Percentiles rank a stretch among this genome's conserved stretches.
These are phyloP conservation scores for Aureobasidium lini DNA, from an alignment of 2,329 filamentous ascomycete genomes.

Conservation along the genomic window DNA sequence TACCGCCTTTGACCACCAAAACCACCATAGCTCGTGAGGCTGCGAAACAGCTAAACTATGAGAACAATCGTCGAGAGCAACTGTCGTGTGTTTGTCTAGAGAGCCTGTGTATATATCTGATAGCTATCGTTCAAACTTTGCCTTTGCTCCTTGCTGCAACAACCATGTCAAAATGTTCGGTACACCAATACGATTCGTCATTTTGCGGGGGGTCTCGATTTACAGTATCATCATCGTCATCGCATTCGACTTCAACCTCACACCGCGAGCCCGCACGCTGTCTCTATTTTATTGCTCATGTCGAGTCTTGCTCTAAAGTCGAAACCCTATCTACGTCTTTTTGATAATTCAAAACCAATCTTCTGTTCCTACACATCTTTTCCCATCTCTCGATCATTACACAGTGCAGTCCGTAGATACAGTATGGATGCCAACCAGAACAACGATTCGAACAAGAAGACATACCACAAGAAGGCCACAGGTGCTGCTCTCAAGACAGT, in stretches of 20 bases:
- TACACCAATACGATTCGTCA: background rate
- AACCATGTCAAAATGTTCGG: background rate
- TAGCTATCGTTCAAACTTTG: background rate
- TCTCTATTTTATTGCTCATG: background rate
- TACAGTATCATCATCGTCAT: background rate
- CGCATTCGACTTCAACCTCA: background rate
- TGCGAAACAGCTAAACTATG: too few relatives aligned
- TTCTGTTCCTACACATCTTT: background rate
- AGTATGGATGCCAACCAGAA: conserved; percentile 38
- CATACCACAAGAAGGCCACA: conserved; percentile 63
- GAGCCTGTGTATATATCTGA: background rate
- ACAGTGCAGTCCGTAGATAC: background rate
- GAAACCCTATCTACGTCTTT: background rate
- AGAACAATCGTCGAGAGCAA: background rate
- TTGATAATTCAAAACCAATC: background rate
- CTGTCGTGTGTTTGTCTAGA: background rate
- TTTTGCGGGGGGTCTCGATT: background rate
- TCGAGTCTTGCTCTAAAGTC: background rate
- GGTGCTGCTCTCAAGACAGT: conserved; percentile 63
- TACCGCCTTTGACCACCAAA: background rate
- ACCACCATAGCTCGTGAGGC: background rate
- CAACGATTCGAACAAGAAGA: conserved; percentile 51
- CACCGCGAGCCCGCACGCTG: background rate
- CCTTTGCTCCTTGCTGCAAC: background rate
- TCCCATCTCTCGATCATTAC: background rate